Percentiles rank a stretch among this genome's conserved stretches.
These are phyloP conservation scores for Holtermannia corniformis DNA, from an alignment of 768 basidiomycete genomes.

Conservation along the genomic window DNA sequence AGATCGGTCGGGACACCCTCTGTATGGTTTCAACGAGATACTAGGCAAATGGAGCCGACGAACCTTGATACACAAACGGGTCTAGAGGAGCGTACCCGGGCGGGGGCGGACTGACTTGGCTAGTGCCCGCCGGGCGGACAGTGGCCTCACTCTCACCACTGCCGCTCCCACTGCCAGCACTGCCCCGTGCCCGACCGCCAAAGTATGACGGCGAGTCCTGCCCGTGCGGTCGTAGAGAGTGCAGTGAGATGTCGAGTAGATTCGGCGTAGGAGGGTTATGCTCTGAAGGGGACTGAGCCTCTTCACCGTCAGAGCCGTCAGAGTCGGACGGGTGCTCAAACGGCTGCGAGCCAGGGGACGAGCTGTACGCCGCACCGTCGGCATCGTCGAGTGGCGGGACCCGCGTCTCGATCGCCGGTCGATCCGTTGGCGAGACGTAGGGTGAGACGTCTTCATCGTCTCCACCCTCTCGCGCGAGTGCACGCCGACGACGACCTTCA, in stretches of 20 bases:
- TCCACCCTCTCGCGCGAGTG: slow-evolving; percentile 7
- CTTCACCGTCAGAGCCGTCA: slow-evolving; percentile 5
- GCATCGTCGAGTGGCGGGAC: slow-evolving; percentile 12
- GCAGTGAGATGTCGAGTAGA: slow-evolving; percentile 43
- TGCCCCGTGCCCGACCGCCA: slow-evolving; percentile 19
- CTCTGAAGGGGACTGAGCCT: slow-evolving; percentile 21
- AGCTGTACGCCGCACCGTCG: slow-evolving; percentile 7
- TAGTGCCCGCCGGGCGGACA: slow-evolving; percentile 8
- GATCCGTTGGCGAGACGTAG: slow-evolving; percentile 27
- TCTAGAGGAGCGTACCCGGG: slow-evolving; percentile 39
- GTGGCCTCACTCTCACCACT: slow-evolving; percentile 32
- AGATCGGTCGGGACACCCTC: slow-evolving; percentile 80
- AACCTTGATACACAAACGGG: slow-evolving; percentile 32
- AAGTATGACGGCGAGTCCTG: slow-evolving; percentile 25
- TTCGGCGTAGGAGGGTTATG: slow-evolving; percentile 47
- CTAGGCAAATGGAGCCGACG: slow-evolving; percentile 7
- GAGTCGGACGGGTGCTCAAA: not conserved
- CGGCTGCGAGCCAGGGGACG: slow-evolving; percentile 1
- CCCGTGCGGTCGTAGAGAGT: slow-evolving; percentile 32
- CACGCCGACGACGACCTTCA: slow-evolving; percentile 18
- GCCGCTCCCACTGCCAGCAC: slow-evolving; percentile 12
- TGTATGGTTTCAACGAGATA: not conserved
- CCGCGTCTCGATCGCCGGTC: slow-evolving; percentile 14
- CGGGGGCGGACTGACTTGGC: slow-evolving; percentile 30
- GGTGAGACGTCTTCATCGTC: not conserved